These are phyloP conservation scores for Cercospora sesami DNA, from an alignment of 2,329 filamentous ascomycete genomes.

Conservation along the genomic window DNA sequence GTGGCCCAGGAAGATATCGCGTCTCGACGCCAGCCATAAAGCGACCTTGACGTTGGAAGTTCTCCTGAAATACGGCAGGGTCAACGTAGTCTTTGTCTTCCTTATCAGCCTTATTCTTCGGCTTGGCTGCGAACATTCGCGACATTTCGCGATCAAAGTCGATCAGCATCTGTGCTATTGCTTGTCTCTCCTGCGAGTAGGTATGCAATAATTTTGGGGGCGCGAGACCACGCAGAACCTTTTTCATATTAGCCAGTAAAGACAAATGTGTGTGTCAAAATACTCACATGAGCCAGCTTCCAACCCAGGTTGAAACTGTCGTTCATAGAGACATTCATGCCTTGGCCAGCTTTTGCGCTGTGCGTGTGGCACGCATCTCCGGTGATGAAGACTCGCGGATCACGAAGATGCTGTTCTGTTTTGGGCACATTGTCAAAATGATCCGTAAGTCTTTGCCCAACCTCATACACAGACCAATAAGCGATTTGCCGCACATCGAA, in stretches of 20 bases:
- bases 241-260: not conserved
- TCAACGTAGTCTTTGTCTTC: conserved; percentile 36
- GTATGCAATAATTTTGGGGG: conserved; percentile 48
- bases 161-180: conserved; percentile 66
- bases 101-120: conserved; percentile 25
- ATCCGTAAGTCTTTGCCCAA: conserved; percentile 57
- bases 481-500: conserved; percentile 64
- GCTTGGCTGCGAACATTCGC: conserved; percentile 48
- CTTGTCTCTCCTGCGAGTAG: conserved; percentile 56
- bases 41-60: conserved; percentile 35
- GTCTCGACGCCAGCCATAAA: conserved; percentile 40
- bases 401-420: conserved; percentile 56
- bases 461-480: conserved; percentile 68
- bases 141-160: conserved; percentile 53
- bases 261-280: not conserved
- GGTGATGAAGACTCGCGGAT: conserved; percentile 63
- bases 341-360: conserved; percentile 65
- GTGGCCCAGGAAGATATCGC: conserved; percentile 30
- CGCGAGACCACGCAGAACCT: conserved; percentile 44
- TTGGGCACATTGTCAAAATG: conserved; percentile 64
- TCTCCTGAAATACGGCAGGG: conserved; percentile 38
- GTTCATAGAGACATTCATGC: conserved; percentile 73
- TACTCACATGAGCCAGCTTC: conserved; percentile 48
- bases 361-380: conserved; percentile 62
- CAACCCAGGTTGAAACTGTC: conserved; percentile 62